Conservation (phyloP, 106 monocot genomes). For the Alisma plantagoaquatica region DNA sequence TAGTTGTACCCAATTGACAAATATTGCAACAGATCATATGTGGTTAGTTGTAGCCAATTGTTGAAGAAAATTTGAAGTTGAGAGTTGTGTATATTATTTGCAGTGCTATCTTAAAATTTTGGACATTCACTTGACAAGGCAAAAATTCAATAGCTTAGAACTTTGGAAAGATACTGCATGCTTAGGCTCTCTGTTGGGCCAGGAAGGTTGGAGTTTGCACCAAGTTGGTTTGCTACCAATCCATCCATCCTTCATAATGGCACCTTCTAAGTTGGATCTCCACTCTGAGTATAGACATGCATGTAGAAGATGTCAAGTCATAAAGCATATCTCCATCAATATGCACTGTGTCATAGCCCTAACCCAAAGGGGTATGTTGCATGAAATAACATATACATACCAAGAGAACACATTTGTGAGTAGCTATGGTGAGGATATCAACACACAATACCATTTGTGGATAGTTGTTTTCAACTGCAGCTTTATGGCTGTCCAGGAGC, state of each 20-base stretch:
- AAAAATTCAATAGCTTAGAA: constrained; percentile 32
- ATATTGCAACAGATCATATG: too few relatives aligned
- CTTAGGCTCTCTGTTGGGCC: constrained; percentile 20
- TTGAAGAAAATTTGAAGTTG: not conserved
- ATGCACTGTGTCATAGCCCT: not conserved
- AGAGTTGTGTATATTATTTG: not conserved
- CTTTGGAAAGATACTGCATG: constrained; percentile 12
- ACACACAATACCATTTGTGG: constrained; percentile 62
- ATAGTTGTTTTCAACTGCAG: constrained; percentile 45
- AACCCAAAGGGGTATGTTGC: too few relatives aligned
- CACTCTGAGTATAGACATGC: too few relatives aligned
- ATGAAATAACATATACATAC: constrained; percentile 33
- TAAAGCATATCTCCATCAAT: not conserved
- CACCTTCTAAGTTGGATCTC: constrained; percentile 24
- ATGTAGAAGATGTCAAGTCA: too few relatives aligned
- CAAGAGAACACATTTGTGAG: constrained; percentile 40
- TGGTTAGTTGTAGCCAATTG: not conserved
- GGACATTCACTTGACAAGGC: constrained; percentile 25
- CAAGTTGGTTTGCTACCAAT: constrained; percentile 4
- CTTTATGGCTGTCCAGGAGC: constrained; percentile 48
- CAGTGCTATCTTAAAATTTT: not conserved
- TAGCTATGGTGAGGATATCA: constrained; percentile 46
- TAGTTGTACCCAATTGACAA: too few relatives aligned
- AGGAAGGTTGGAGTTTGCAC: constrained; percentile 26
- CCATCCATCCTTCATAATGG: constrained; percentile 22